Evolutionary conservation across 2,329 filamentous ascomycete species (phyloP), one percentile per base, ranked within the genome.

Genomic region (Chaetomium globosum): DNA sequence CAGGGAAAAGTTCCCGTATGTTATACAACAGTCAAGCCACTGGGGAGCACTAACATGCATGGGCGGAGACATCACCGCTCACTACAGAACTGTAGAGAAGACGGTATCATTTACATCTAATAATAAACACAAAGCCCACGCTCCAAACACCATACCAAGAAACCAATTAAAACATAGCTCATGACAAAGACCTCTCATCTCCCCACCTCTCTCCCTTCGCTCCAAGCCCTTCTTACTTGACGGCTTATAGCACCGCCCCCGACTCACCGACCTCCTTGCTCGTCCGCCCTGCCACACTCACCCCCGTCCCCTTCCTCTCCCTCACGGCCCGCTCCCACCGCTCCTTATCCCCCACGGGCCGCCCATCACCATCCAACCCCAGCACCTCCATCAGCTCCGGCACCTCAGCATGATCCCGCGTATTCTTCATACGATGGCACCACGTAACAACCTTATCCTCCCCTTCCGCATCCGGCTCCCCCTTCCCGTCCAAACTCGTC

Each of bases 371-470:
- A 57, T 83, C 80, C 5, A 89, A 71, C 0, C 88, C 88, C 54
- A 92, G 75, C 13, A 91, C 76, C 70, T 84, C 80, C 77, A 86
- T 85, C 63, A 93, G 72, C 74, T 88, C 87, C 0, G 82, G 81
- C 1, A 93, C 80, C 79, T 93, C 90, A 1, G 85, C 84, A 74
- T 96, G 92, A 70, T 93, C 91, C 57, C 91, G 80, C 13, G 91
- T 94, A 64, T 86, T 90, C 73, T 82, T 82, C 91, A 96, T 96
- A 31, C 91, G 83, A 77, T 94, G 90, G 71, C 89, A 93, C 91
- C 92, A 96, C 1, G 85, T 87, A 31, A 91, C 83, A 62, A 79
- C 80, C 77, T 90, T 89, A 72, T 85, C 69, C 59, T 74, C 74
- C 28, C 73, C 75, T 9, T 70, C 73, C n/a, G 62, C 68, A 54